A percentile compares a stretch with the other conserved stretches of the same genome.
Conservation (phyloP, 2,329 filamentous ascomycete species). For the Tolypocladium amazonense region DNA sequence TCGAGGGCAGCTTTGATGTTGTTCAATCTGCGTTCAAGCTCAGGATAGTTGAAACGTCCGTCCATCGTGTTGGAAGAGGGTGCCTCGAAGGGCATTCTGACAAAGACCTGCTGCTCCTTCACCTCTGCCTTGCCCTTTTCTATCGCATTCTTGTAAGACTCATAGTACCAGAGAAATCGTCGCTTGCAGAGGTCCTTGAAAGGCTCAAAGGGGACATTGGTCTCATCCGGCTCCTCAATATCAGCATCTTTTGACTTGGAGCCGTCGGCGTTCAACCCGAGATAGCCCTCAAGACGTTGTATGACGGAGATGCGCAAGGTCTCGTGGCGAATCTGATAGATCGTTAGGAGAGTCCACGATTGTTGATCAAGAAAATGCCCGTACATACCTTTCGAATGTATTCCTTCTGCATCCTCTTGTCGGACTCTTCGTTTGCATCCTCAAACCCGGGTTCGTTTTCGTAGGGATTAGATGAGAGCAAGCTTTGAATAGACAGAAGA, state of each 20-base stretch:
- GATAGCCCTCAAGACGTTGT: conserved; percentile 69
- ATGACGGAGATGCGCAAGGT: conserved; percentile 79
- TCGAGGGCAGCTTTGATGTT: conserved; percentile 61
- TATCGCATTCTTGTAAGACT: conserved; percentile 69
- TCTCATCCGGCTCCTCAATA: conserved; percentile 42
- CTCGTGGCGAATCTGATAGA: conserved; percentile 72
- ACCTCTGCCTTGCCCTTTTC: conserved; percentile 53
- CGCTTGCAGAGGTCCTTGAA: conserved; percentile 88
- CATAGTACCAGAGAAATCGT: conserved; percentile 92
- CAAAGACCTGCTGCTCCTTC: conserved; percentile 53
- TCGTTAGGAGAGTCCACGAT: conserved; percentile 5
- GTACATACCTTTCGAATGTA: conserved; percentile 66
- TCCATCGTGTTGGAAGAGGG: conserved; percentile 67
- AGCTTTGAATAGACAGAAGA: conserved; percentile 86
- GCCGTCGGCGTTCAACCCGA: conserved; percentile 49
- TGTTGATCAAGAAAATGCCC: neutral
- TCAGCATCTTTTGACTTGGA: conserved; percentile 37
- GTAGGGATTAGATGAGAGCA: conserved; percentile 90
- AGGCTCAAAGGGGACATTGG: conserved; percentile 58
- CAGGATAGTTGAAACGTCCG: conserved; percentile 71
- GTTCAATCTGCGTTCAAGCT: conserved; percentile 58
- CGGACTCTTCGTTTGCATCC: conserved; percentile 52
- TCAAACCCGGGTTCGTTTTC: conserved; percentile 96
- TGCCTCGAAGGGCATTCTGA: conserved; percentile 77
- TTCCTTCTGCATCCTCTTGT: conserved; percentile 62